Percentiles rank a stretch among this genome's conserved stretches.
Evolutionary conservation across 192 early-diverging fungal genomes (phyloP).

Genomic region (Coemansia erecta): DNA sequence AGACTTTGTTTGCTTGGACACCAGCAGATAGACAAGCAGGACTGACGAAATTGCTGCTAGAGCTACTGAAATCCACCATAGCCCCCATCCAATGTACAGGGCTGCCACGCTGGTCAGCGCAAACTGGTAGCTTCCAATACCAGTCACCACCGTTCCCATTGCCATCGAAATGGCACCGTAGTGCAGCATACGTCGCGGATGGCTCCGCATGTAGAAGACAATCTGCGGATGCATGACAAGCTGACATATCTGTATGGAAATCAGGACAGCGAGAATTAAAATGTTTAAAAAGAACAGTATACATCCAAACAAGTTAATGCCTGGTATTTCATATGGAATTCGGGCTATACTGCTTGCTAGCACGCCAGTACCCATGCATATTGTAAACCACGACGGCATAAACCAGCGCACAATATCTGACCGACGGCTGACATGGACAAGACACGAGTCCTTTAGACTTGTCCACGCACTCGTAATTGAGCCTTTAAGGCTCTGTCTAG

Average conservation of each 20-base stretch:
- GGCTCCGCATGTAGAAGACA: slow-evolving; percentile 26
- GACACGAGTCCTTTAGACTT: background rate
- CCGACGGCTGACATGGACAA: slow-evolving; percentile 4
- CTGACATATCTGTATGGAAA: slow-evolving; percentile 20
- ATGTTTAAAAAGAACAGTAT: slow-evolving; percentile 38
- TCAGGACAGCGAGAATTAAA: slow-evolving; percentile 16
- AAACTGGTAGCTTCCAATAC: slow-evolving; percentile 4
- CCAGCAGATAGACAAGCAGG: slow-evolving; percentile 30
- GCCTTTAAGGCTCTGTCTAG: background rate
- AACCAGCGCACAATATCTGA: slow-evolving; percentile 36
- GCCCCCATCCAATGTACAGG: slow-evolving; percentile 15
- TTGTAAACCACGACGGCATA: slow-evolving; percentile 55
- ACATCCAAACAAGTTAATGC: slow-evolving; percentile 11
- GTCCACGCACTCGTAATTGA: background rate
- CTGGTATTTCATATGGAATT: slow-evolving; percentile 30
- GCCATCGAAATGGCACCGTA: slow-evolving; percentile 54
- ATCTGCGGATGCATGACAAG: slow-evolving; percentile 28
- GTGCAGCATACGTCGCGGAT: slow-evolving; percentile 45
- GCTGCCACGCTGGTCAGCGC: background rate
- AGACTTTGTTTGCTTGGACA: slow-evolving; percentile 25
- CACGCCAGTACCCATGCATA: slow-evolving; percentile 55
- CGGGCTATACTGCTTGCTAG: slow-evolving; percentile 31
- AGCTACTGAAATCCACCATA: slow-evolving; percentile 41
- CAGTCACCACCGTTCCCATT: slow-evolving; percentile 35
- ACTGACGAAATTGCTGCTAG: slow-evolving; percentile 20